Conservation (phyloP, 306 rosid species). For the Myrica gale region DNA sequence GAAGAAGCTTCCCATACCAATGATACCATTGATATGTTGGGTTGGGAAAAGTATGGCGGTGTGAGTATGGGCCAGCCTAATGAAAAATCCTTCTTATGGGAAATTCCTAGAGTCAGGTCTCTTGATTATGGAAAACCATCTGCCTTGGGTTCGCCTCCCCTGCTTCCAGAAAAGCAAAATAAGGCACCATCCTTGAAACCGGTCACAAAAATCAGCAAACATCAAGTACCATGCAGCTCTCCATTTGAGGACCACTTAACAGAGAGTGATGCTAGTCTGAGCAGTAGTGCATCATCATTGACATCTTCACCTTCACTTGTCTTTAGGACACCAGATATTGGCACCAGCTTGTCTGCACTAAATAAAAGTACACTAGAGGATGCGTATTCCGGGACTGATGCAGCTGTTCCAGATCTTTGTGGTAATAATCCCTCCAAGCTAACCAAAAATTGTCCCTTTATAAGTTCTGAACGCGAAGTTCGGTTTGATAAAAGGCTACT, state of each 20-base stretch:
- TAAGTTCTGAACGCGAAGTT: slow-evolving; percentile 29
- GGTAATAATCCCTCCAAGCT: slow-evolving; percentile 28
- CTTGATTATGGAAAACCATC: slow-evolving; percentile 39
- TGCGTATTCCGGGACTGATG: slow-evolving; percentile 33
- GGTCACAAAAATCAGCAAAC: slow-evolving; percentile 17
- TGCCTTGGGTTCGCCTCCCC: slow-evolving; percentile 32
- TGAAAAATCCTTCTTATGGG: slow-evolving; percentile 43
- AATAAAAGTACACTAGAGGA: slow-evolving; percentile 28
- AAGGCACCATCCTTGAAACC: slow-evolving; percentile 31
- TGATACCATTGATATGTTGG: slow-evolving; percentile 26
- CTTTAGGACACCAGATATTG: slow-evolving; percentile 32
- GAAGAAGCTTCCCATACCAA: slow-evolving; percentile 34
- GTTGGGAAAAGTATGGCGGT: slow-evolving; percentile 34
- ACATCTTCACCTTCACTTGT: slow-evolving; percentile 27
- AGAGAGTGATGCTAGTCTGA: slow-evolving; percentile 32
- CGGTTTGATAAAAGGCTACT: slow-evolving; percentile 41
- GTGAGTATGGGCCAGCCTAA: slow-evolving; percentile 27
- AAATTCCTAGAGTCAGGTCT: slow-evolving; percentile 33
- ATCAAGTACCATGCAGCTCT: slow-evolving; percentile 25
- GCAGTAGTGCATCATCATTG: slow-evolving; percentile 21
- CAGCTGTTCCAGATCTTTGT: slow-evolving; percentile 32
- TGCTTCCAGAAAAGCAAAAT: slow-evolving; percentile 38
- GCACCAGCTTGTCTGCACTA: slow-evolving; percentile 38
- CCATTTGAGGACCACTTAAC: slow-evolving; percentile 35
- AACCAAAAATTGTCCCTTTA: slow-evolving; percentile 35